These are phyloP conservation scores for Candida taoyuanica DNA, from an alignment of 805 yeast species.

Conservation along the genomic window DNA sequence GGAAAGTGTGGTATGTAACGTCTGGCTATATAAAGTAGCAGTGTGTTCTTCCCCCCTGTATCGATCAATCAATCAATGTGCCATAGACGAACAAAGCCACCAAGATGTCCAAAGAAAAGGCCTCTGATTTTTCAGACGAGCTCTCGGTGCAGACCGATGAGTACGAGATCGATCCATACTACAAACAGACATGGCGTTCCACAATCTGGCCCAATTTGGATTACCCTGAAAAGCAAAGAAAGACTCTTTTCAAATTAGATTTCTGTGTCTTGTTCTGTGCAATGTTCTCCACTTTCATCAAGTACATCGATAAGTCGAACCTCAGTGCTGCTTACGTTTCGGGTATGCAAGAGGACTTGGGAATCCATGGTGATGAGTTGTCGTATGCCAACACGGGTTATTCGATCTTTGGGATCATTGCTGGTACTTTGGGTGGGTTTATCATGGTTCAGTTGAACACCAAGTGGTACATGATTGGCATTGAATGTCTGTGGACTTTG, in stretches of 20 bases:
- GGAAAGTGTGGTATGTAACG: too few species aligned
- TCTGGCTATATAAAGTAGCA: too few species aligned
- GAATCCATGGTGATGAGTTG: conserved; percentile 56
- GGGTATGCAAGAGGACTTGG: conserved; percentile 53
- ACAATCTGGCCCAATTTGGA: conserved; percentile 10
- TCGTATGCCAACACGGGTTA: conserved; percentile 56
- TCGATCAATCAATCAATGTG: too few species aligned
- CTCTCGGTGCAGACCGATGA: conserved; percentile 1
- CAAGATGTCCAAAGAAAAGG: too few species aligned
- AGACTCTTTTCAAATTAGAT: conserved; percentile 50
- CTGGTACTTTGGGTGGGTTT: conserved; percentile 46
- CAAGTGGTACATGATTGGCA: conserved; percentile 32
- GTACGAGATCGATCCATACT: conserved; percentile 5
- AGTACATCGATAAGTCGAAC: conserved; percentile 57
- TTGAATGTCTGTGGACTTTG: conserved; percentile 47
- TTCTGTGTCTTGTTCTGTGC: conserved; percentile 38
- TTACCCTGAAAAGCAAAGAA: conserved; percentile 28
- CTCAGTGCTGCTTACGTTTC: conserved; percentile 58
- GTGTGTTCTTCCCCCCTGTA: too few species aligned
- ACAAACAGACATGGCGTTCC: conserved; percentile 8
- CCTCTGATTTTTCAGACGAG: too few species aligned
- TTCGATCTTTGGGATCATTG: conserved; percentile 51
- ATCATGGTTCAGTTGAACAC: conserved; percentile 62
- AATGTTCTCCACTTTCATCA: conserved; percentile 31
- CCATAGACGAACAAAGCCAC: too few species aligned